These are phyloP conservation scores for Neospora caninum DNA, from an alignment of 169 alveolate genomes.

Conservation along the genomic window DNA sequence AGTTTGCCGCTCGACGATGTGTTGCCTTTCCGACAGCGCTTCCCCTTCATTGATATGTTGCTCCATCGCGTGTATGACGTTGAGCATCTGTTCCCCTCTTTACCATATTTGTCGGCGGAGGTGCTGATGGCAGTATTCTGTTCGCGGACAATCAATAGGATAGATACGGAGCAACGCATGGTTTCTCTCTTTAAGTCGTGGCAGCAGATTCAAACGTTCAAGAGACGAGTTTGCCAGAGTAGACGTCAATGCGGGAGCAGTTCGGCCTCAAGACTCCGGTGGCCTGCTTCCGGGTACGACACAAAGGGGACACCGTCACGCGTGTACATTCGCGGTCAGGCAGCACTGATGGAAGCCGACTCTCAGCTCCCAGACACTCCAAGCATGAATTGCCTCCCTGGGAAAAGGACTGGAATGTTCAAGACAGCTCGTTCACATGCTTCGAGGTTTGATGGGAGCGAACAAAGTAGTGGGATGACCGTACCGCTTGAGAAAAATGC, in stretches of 20 bases:
- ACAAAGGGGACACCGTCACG: not conserved
- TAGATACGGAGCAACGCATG: not conserved
- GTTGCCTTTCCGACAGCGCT: conserved; percentile 3
- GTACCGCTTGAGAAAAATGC: too few relatives aligned
- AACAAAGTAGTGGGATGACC: too few relatives aligned
- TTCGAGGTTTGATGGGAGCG: too few relatives aligned
- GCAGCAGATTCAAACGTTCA: not conserved
- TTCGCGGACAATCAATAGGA: conserved; percentile 4
- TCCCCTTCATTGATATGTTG: conserved; percentile 15
- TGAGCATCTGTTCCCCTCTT: not conserved
- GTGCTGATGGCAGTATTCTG: conserved; percentile 1
- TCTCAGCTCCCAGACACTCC: not conserved
- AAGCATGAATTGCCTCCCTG: too few relatives aligned
- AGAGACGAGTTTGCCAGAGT: not conserved
- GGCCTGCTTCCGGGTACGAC: not conserved
- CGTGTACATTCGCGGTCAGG: not conserved
- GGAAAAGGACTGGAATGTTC: too few relatives aligned
- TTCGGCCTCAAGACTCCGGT: not conserved
- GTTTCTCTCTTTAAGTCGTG: not conserved
- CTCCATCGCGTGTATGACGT: not conserved
- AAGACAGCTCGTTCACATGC: too few relatives aligned
- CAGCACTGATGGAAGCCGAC: not conserved
- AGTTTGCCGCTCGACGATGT: too few relatives aligned
- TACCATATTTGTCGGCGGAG: not conserved
- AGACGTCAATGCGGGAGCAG: not conserved